A percentile compares a stretch with the other conserved stretches of the same genome.
Conservation (phyloP, 768 basidiomycete species). For the Suillus clintonianus region DNA sequence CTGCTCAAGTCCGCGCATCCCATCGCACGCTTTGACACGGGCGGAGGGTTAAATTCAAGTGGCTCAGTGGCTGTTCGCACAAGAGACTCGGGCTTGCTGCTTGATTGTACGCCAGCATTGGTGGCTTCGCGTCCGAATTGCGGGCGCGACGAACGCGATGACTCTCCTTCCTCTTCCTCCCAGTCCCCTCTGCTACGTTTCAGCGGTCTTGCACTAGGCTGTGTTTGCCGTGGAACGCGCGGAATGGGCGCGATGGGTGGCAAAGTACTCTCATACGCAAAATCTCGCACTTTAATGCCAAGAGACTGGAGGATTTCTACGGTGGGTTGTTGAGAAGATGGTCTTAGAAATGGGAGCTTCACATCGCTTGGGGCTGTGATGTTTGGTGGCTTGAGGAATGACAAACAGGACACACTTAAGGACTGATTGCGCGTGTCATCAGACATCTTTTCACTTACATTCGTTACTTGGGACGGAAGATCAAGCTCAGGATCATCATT, state of each 20-base stretch:
- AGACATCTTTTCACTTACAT: constrained; percentile 40
- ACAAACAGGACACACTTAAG: constrained; percentile 35
- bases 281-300: constrained; percentile 55
- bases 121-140: constrained; percentile 9
- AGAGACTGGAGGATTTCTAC: constrained; percentile 27
- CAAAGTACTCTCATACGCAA: constrained; percentile 67
- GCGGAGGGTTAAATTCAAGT: constrained; percentile 12
- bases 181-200: constrained; percentile 40
- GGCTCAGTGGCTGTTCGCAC: constrained; percentile 39
- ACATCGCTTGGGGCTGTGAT: constrained; percentile 16
- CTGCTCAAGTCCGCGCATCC: constrained; percentile 8
- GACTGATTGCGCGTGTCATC: constrained; percentile 26
- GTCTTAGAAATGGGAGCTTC: neutral
- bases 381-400: constrained; percentile 20
- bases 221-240: constrained; percentile 48
- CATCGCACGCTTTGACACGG: neutral
- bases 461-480: constrained; percentile 24
- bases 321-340: constrained; percentile 37
- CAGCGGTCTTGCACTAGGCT: constrained; percentile 39
- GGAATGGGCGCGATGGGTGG: constrained; percentile 59
- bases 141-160: constrained; percentile 19
- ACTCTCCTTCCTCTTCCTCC: constrained; percentile 28
- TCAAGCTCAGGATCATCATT: constrained; percentile 19
- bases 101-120: neutral
- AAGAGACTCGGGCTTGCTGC: constrained; percentile 27